Conservation (phyloP, 352 stramenopile genomes). For the Pythium oligandrum region DNA sequence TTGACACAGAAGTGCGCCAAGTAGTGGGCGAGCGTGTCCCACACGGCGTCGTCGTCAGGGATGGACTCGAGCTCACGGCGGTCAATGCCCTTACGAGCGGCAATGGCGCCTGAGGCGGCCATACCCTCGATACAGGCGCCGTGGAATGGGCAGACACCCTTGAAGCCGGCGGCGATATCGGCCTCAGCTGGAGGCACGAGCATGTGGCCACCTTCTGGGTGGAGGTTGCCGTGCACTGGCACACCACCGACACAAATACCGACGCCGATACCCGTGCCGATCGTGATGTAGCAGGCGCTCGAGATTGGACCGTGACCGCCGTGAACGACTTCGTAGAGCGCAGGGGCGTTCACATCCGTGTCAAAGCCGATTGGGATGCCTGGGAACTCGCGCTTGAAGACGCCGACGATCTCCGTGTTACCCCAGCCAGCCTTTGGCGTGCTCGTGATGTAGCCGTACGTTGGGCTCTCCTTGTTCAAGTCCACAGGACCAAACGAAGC, state of each 20-base stretch:
- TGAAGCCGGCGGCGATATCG: conserved; percentile 76
- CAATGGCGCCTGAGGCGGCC: conserved; percentile 86
- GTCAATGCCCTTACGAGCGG: conserved; percentile 79
- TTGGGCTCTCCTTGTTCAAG: conserved; percentile 67
- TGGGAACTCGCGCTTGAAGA: conserved; percentile 73
- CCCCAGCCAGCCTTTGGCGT: conserved; percentile 94
- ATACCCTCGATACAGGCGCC: conserved; percentile 92
- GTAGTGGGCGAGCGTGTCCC: conserved; percentile 93
- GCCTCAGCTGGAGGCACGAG: conserved; percentile 58
- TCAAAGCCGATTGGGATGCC: conserved; percentile 88
- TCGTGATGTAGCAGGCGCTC: conserved; percentile 92
- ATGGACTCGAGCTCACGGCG: conserved; percentile 67
- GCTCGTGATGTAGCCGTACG: conserved; percentile 93
- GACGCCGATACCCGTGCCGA: conserved; percentile 95
- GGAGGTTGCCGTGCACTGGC: conserved; percentile 93
- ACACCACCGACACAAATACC: conserved; percentile 90
- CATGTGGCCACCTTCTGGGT: conserved; percentile 91
- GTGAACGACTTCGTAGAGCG: conserved; percentile 90
- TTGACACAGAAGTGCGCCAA: conserved; percentile 94
- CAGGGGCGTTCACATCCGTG: conserved; percentile 97
- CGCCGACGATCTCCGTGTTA: conserved; percentile 72
- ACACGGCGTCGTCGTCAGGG: conserved; percentile 86
- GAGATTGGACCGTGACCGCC: conserved; percentile 71
- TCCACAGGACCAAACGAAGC: conserved; percentile 94
- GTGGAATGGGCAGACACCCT: conserved; percentile 87